phyloP scores from a whole-genome alignment of 768 basidiomycete genomes.

The Tulasnella sp. region DNA sequence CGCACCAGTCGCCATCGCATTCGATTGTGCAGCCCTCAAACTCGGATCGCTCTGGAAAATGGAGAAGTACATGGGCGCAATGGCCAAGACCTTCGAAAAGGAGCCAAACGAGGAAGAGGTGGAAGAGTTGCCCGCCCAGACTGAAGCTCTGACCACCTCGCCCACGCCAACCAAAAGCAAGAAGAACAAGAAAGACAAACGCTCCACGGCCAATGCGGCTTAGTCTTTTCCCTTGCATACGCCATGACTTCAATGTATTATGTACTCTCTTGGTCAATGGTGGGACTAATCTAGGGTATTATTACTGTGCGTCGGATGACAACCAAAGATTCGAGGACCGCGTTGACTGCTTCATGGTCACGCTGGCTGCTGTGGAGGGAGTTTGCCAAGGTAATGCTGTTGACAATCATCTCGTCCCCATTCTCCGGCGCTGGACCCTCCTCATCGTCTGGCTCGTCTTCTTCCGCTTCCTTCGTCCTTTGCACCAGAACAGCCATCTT shows the following conservation, averaged over 20 bases:
- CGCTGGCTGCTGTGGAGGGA: constrained; percentile 7
- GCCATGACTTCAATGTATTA: not conserved
- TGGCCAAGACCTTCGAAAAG: constrained; percentile 36
- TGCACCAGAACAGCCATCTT: constrained; percentile 16
- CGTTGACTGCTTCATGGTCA: constrained; percentile 14
- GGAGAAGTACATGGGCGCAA: constrained; percentile 56
- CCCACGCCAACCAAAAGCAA: constrained; percentile 1
- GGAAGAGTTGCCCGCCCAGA: not conserved
- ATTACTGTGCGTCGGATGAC: constrained; percentile 10
- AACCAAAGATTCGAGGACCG: constrained; percentile 16
- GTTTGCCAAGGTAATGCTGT: not conserved
- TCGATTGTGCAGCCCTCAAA: constrained; percentile 63
- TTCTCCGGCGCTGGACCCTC: not conserved
- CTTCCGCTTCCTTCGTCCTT: constrained; percentile 8
- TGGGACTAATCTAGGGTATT: not conserved
- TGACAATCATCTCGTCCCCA: constrained; percentile 17
- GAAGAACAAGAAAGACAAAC: constrained; percentile 6
- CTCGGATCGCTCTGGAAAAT: constrained; percentile 83
- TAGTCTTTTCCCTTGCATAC: not conserved
- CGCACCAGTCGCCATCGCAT: constrained; percentile 58
- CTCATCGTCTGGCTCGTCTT: not conserved
- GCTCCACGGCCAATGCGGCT: not conserved
- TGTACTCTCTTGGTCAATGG: not conserved
- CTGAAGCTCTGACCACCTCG: not conserved
- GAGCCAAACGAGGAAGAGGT: constrained; percentile 23